These are phyloP conservation scores for Yarrowia yakushimensis DNA, from an alignment of 805 yeast genomes.

Conservation along the genomic window DNA sequence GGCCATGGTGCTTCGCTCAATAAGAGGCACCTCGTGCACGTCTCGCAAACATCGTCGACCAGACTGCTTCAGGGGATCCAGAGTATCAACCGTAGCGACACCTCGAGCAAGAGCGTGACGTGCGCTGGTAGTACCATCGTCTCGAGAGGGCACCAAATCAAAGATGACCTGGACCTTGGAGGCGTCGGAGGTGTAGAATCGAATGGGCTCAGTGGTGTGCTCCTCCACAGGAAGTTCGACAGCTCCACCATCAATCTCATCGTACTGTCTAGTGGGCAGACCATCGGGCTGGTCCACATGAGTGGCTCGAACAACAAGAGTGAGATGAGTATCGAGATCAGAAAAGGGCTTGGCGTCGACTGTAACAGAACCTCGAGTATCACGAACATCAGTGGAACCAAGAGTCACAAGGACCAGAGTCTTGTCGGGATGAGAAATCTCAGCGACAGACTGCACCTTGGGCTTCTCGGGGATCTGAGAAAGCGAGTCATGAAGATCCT, in stretches of 20 bases:
- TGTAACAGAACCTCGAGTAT: constrained; percentile 64
- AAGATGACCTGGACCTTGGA: constrained; percentile 55
- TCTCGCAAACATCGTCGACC: constrained; percentile 9
- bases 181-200: constrained; percentile 55
- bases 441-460: constrained; percentile 44
- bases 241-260: constrained; percentile 40
- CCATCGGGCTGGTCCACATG: constrained; percentile 45
- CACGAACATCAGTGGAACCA: constrained; percentile 80
- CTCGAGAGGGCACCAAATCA: constrained; percentile 77
- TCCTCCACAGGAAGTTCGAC: constrained; percentile 79
- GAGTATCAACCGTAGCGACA: constrained; percentile 74
- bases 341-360: constrained; percentile 73
- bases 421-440: constrained; percentile 63
- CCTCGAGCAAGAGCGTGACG: constrained; percentile 56
- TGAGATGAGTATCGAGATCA: constrained; percentile 82
- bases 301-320: constrained; percentile 57
- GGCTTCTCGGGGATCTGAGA: constrained; percentile 6
- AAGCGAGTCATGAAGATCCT: not conserved
- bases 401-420: constrained; percentile 74
- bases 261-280: not conserved
- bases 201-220: constrained; percentile 56
- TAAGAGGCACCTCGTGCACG: constrained; percentile 58
- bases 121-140: constrained; percentile 42
- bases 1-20: constrained; percentile 68
- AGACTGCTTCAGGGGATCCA: constrained; percentile 42